phyloP scores from a whole-genome alignment of 192 early-diverging fungal species.

The Glomus cerebriforme region DNA sequence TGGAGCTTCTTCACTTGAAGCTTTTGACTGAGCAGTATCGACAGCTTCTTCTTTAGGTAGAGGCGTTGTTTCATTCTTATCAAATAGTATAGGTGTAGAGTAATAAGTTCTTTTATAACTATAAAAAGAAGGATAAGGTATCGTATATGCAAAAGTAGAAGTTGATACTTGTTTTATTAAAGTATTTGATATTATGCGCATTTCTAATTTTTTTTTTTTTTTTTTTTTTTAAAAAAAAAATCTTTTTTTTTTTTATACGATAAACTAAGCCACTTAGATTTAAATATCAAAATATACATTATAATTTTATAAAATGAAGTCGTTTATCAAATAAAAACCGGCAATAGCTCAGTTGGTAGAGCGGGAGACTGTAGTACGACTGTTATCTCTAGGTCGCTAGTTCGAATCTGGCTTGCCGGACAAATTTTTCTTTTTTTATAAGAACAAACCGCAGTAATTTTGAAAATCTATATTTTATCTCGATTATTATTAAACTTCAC shows the following conservation, averaged over 20 bases:
- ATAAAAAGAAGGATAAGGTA: not conserved
- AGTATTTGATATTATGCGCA: not conserved
- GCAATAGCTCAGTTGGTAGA: conserved; percentile 69
- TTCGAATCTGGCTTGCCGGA: not conserved
- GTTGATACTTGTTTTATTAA: not conserved
- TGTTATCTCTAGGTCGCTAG: too few relatives aligned
- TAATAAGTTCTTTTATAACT: not conserved
- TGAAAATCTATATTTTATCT: too few relatives aligned
- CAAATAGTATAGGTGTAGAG: not conserved
- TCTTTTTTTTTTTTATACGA: too few relatives aligned
- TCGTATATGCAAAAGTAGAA: not conserved
- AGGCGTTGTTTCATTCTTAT: not conserved
- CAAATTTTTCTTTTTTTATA: not conserved
- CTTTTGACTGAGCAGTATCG: not conserved
- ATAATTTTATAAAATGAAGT: too few relatives aligned
- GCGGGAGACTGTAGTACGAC: conserved; percentile 64
- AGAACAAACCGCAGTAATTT: too few relatives aligned
- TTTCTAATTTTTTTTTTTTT: too few relatives aligned
- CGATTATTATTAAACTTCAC: too few relatives aligned
- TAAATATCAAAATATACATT: too few relatives aligned
- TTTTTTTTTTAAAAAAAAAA: too few relatives aligned
- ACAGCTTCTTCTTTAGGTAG: not conserved
- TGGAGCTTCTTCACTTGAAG: not conserved
- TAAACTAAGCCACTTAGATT: too few relatives aligned
- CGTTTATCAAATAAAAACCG: too few relatives aligned